Conservation (phyloP, 192 early-diverging fungal species). For the Coemansia sp. region DNA sequence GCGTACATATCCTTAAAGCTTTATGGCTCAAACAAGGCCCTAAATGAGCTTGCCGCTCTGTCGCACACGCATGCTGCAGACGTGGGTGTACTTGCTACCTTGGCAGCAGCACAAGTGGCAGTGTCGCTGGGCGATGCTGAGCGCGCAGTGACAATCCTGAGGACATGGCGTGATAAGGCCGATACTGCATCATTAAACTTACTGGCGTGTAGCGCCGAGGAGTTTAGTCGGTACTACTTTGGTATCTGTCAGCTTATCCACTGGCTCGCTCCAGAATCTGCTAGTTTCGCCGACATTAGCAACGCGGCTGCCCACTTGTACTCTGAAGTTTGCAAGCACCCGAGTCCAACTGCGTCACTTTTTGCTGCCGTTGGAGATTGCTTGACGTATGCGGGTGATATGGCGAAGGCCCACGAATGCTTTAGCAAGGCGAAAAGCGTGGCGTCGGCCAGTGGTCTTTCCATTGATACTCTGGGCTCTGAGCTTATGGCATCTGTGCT, state of each 20-base stretch:
- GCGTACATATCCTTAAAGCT: constrained; percentile 27
- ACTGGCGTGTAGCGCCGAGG: constrained; percentile 2
- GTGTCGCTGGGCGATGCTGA: constrained; percentile 20
- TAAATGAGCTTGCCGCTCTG: constrained; percentile 31
- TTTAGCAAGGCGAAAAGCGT: constrained; percentile 14
- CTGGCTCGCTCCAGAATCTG: constrained; percentile 14
- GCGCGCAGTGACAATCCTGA: constrained; percentile 20
- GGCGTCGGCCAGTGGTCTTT: neutral
- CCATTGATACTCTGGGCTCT: constrained; percentile 8
- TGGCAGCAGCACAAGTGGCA: constrained; percentile 41
- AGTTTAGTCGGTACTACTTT: constrained; percentile 43
- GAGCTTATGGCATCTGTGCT: constrained; percentile 21
- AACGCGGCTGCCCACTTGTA: constrained; percentile 26
- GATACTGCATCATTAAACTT: constrained; percentile 10
- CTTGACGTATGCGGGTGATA: constrained; percentile 27
- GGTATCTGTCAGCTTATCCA: constrained; percentile 24
- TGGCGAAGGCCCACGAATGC: constrained; percentile 12
- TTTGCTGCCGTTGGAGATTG: constrained; percentile 36
- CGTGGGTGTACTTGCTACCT: constrained; percentile 9
- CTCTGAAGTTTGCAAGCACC: constrained; percentile 1
- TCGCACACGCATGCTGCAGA: constrained; percentile 11
- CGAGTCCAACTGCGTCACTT: constrained; percentile 5
- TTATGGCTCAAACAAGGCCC: constrained; percentile 15
- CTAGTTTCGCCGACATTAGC: neutral
- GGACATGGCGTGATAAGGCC: constrained; percentile 31